Evolutionary conservation across 306 rosid species (phyloP), one percentile per base, ranked within the genome.

Genomic region (Vigna unguiculata): DNA sequence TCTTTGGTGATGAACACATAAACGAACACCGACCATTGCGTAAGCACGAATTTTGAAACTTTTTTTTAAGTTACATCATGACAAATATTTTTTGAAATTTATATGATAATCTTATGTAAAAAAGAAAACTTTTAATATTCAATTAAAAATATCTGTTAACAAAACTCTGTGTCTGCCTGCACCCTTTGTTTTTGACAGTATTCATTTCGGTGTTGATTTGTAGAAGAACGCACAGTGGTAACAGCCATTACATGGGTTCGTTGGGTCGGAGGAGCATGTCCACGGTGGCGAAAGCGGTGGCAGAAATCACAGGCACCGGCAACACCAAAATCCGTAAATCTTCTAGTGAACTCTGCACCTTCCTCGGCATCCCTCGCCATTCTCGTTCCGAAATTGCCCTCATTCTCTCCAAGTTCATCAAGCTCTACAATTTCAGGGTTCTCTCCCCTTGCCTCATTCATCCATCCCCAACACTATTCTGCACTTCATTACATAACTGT

Each of bases 331-430:
- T 40, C 24, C 71, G 80, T 28, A 85, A 85, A 71, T 25, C 84
- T 15, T 58, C 78, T 0, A 85, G 88, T 41, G 87, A 86, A 58
- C 84, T 86, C 60, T 82, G 93, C 87, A 73, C 78, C 78, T 88
- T 83, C 77, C 71, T 88, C 14, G 85, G 86, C 49, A 38, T 86
- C 71, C 87, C 90, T n/a, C 84, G 60, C 9, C 71, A 64, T 0
- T 75, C 93, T 75, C 90, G 90, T 65, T 85, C 86, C 54, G 86
- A 82, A 38, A 82, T 58, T 1, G 82, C 90, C 15, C 52, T 81
- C 71, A 36, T 85, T 15, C 48, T 88, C 51, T 83, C 93, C 48
- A 88, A 73, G 80, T 90, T 90, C 75, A 86, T 90, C 78, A 88
- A 87, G 65, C 86, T 86, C 86, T 67, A 83, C 83, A 87, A 64